Percentiles rank a stretch among this genome's conserved stretches.
Conservation (phyloP, 768 basidiomycete genomes). For the Gymnopilus dilepis region DNA sequence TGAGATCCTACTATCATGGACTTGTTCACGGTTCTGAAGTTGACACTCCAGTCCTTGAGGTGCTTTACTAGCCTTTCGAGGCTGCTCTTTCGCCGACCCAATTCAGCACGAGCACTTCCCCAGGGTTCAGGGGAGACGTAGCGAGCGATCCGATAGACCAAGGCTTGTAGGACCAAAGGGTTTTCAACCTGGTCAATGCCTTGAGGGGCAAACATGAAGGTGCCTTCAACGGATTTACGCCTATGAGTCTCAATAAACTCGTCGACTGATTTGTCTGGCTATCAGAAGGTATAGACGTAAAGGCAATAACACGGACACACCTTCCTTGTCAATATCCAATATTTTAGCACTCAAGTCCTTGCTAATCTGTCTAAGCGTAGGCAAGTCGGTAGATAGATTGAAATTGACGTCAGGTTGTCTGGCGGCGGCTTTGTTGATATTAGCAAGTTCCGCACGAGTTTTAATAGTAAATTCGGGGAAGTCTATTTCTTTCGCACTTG, state of each 20-base stretch:
- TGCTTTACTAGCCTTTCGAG: conserved; percentile 52
- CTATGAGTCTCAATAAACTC: conserved; percentile 40
- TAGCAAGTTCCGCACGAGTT: conserved; percentile 37
- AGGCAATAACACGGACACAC: too few species aligned
- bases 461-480: conserved; percentile 31
- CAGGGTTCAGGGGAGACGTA: conserved; percentile 77
- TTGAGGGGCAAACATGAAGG: conserved; percentile 50
- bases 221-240: conserved; percentile 53
- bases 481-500: conserved; percentile 9
- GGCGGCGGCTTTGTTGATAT: conserved; percentile 36
- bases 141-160: conserved; percentile 64
- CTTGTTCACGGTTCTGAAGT: conserved; percentile 25
- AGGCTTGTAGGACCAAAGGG: conserved; percentile 40
- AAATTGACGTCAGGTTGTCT: conserved; percentile 37
- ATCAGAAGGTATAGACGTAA: too few species aligned
- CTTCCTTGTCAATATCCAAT: conserved; percentile 50
- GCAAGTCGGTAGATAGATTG: conserved; percentile 36
- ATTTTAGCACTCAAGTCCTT: conserved; percentile 38
- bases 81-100: conserved; percentile 51
- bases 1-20: conserved; percentile 56
- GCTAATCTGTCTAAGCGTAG: conserved; percentile 45
- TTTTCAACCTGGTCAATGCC: conserved; percentile 40
- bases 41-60: conserved; percentile 48
- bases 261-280: too few species aligned
- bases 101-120: conserved; percentile 73